Percentiles rank a stretch among this genome's conserved stretches.
Evolutionary conservation across 1,284 basidiomycete genomes (phyloP).

Genomic region (Sanghuangporus sanghuang): DNA sequence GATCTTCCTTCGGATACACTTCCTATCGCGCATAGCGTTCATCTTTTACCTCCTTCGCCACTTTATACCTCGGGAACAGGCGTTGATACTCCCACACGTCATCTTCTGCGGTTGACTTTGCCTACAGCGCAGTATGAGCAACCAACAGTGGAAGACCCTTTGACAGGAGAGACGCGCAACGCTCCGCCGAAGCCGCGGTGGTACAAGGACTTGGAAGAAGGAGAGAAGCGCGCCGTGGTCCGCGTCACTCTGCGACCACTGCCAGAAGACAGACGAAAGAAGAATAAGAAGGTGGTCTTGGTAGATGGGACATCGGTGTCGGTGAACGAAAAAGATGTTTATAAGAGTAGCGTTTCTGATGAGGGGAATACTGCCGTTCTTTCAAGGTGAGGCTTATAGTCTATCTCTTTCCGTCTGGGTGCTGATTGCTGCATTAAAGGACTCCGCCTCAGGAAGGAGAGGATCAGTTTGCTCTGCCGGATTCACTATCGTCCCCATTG

Average conservation of each 20-base stretch:
- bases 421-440: slow-evolving; percentile 2
- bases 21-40: slow-evolving; percentile 15
- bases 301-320: slow-evolving; percentile 51
- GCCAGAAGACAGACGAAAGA: slow-evolving; percentile 26
- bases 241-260: slow-evolving; percentile 20
- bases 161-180: slow-evolving; percentile 65
- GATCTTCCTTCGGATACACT: background rate
- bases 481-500: slow-evolving; percentile 56
- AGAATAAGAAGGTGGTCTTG: slow-evolving; percentile 30
- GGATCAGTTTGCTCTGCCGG: slow-evolving; percentile 51
- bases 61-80: slow-evolving; percentile 71
- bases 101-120: slow-evolving; percentile 71
- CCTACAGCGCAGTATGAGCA: slow-evolving; percentile 78
- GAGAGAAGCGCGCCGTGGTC: slow-evolving; percentile 63
- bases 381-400: slow-evolving; percentile 42
- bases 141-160: slow-evolving; percentile 70
- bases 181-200: slow-evolving; percentile 70
- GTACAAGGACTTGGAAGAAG: slow-evolving; percentile 44
- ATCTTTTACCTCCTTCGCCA: slow-evolving; percentile 23
- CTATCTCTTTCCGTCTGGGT: background rate
- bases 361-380: slow-evolving; percentile 41
- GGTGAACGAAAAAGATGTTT: slow-evolving; percentile 71
- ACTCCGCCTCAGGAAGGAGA: slow-evolving; percentile 29
- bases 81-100: slow-evolving; percentile 56
- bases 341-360: slow-evolving; percentile 50